These are phyloP conservation scores for Hymenoscyphus scutula DNA, from an alignment of 2,329 filamentous ascomycete species.

Conservation along the genomic window DNA sequence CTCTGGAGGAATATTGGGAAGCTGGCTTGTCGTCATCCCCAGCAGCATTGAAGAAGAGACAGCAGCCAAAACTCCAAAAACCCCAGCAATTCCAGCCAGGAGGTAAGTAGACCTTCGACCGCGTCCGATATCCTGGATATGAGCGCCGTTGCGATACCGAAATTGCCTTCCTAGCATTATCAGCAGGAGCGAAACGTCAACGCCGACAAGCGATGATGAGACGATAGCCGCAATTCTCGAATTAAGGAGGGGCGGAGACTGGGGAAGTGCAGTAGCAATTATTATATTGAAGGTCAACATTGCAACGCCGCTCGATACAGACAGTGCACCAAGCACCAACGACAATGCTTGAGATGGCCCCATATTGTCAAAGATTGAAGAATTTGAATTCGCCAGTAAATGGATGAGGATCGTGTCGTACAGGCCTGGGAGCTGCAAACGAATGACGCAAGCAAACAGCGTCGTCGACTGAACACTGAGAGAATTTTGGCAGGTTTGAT, in stretches of 20 bases:
- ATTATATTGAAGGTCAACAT: constrained; percentile 34
- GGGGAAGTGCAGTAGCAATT: constrained; percentile 29
- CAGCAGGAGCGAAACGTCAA: constrained; percentile 26
- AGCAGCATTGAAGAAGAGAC: constrained; percentile 30
- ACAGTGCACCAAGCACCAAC: constrained; percentile 31
- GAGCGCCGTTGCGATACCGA: constrained; percentile 29
- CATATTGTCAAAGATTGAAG: constrained; percentile 22
- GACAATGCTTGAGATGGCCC: constrained; percentile 24
- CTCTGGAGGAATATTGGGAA: constrained; percentile 23
- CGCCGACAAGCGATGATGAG: constrained; percentile 26
- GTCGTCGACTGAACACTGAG: constrained; percentile 16
- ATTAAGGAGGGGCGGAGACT: constrained; percentile 14
- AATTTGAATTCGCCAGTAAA: constrained; percentile 9
- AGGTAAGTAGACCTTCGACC: constrained; percentile 31
- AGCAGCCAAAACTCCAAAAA: constrained; percentile 29
- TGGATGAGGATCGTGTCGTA: constrained; percentile 19
- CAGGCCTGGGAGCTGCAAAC: constrained; percentile 21
- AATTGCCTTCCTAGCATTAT: constrained; percentile 31
- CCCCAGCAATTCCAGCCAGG: constrained; percentile 28
- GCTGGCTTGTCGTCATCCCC: constrained; percentile 25
- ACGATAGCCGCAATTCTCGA: constrained; percentile 28
- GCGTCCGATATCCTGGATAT: constrained; percentile 29
- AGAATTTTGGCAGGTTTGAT: constrained; percentile 15
- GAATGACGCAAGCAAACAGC: constrained; percentile 30
- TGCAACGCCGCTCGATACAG: constrained; percentile 29